phyloP scores from a whole-genome alignment of 345 rosid genomes.

The Punica granatum region DNA sequence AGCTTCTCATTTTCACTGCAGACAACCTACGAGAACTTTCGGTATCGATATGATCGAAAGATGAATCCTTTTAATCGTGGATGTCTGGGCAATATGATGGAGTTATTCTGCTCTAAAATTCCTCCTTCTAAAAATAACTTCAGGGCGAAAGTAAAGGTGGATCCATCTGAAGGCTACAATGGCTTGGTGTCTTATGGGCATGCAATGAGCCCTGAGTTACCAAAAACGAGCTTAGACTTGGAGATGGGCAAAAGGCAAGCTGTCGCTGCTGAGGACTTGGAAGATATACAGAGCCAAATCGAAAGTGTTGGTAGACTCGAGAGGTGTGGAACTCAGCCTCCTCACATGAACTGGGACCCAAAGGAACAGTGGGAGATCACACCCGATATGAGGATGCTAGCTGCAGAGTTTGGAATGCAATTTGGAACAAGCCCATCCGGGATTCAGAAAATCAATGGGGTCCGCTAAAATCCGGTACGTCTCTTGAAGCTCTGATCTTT shows the following conservation, averaged over 20 bases:
- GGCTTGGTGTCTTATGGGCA: constrained; percentile 24
- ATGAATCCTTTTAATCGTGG: constrained; percentile 63
- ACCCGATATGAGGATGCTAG: constrained; percentile 27
- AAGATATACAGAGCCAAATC: constrained; percentile 44
- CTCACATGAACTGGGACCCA: constrained; percentile 22
- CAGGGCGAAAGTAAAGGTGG: constrained; percentile 36
- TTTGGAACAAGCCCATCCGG: constrained; percentile 12
- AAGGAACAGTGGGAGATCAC: constrained; percentile 40
- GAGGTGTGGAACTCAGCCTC: constrained; percentile 42
- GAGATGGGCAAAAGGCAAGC: constrained; percentile 48
- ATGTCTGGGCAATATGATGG: constrained; percentile 27
- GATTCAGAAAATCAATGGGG: constrained; percentile 21
- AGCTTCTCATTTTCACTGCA: constrained; percentile 21
- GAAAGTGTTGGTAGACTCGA: constrained; percentile 44
- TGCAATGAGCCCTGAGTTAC: constrained; percentile 29
- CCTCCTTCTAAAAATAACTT: constrained; percentile 54
- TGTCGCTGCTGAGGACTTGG: constrained; percentile 57
- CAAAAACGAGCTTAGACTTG: constrained; percentile 33
- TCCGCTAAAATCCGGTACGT: constrained; percentile 12
- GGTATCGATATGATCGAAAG: constrained; percentile 50
- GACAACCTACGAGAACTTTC: constrained; percentile 68
- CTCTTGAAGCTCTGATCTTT: constrained; percentile 4
- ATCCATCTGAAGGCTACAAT: constrained; percentile 26
- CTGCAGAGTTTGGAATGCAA: constrained; percentile 41
- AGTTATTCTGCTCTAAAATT: constrained; percentile 41